Base-by-base conservation (phyloP, 1,284 basidiomycete species). In the Pseudozyma pruni region DNA sequence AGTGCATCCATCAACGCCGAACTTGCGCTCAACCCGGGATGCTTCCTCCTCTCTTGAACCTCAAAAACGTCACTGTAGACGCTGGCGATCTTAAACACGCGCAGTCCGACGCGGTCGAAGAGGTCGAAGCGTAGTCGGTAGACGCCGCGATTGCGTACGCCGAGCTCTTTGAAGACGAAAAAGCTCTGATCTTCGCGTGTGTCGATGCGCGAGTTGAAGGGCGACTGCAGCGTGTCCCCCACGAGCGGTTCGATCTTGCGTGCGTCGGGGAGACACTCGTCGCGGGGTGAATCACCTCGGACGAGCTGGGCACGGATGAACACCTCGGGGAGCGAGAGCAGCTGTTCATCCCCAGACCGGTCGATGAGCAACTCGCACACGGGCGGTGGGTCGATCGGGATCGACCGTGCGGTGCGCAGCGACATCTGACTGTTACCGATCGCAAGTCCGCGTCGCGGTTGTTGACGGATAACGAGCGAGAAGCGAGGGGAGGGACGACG, bases 111-210 rank as follows among this genome's bases (percentile, higher is more conserved):
- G 3, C 62, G 54, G 25, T 72, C 69, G 19, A 67, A 63, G 13
- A 76, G 50, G 44, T 76, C 74, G 48, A 74, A 70, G 3, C 72
- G 57, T n/a, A 76, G 31, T 5, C 72, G 58, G 48, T 69, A 76
- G 11, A 64, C 17, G 41, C 74, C 74, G 4, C 53, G 44, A 16
- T 50, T 53, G 34, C 72, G 68, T 3, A 76, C 62, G 13, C 72
- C 64, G 35, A 76, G 61, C 53, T 76, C 74, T 16, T 72, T 66
- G 52, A 76, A 76, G 46, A 76, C 64, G 48, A 76, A 76, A 48
- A 75, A 66, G 49, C 57, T 54, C 34, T 72, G 72, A 22, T 72
- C 69, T 23, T 66, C 62, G 17, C 63, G 48, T 3, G 60, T 60
- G 39, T 67, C 70, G 50, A 72, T 69, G 42, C 60, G 56, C 9